Base-by-base conservation (phyloP, 208 protist species). In the Trypanosoma platydactyli region DNA sequence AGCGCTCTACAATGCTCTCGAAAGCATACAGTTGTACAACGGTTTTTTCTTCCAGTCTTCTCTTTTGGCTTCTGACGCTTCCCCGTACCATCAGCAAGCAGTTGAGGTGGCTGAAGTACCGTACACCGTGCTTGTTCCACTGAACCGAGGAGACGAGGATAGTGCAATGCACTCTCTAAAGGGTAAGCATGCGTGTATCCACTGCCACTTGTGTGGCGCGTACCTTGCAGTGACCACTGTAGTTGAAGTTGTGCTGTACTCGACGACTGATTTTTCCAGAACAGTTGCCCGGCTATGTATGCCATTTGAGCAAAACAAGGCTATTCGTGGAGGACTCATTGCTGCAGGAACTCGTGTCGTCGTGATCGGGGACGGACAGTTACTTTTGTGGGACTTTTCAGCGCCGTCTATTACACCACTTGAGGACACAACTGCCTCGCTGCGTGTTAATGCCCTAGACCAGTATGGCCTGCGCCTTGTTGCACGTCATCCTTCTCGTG, bases 381-480 rank as follows among this genome's bases (percentile, higher is more conserved):
- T 92, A 25, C 49, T 89, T 15, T 49, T 92, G 22, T 94, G 85
- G 85, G 84, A 94, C 76, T 89, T 91, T 81, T 75, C 78, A 35
- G 69, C 68, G 41, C 73, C 82, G 50, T 82, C 76, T 16, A 76
- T 84, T 58, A 77, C 81, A 24, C 57, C 82, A 38, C 79, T 91
- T 40, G 68, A 69, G 1, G 79, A 87, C 12, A 42, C 83, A 18
- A 80, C 68, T 13, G 65, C 82, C 12, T 69, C 72, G 4, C 45
- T 76, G 33, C 70, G 52, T 49, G 45, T 58, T 16, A 63, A 67
- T 20, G 62, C 63, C 44, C 64, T 92, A 18, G 72, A 92, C 65
- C 22, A 76, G 18, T 83, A 87, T 70, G 81, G 83, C 4, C 64
- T 81, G 0, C 71, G 70, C 22, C 71, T 92, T 55, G 71, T 91